These are phyloP conservation scores for Cairneyella variabilis DNA, from an alignment of 495 filamentous ascomycete genomes.

Conservation along the genomic window DNA sequence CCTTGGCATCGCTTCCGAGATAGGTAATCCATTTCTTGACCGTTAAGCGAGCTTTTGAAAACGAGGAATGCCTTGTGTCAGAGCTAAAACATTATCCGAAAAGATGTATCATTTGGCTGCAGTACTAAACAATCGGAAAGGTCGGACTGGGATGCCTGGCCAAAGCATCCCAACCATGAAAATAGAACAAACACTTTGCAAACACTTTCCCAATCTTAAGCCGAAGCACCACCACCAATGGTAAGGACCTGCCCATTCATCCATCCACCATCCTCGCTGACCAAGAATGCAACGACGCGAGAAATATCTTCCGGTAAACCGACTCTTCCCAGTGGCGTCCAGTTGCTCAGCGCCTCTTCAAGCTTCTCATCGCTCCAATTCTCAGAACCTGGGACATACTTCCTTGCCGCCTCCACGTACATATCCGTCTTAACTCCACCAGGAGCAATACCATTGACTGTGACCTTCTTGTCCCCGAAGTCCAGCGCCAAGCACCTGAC, in stretches of 20 bases:
- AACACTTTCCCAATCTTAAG: no score
- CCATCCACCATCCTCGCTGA: slow-evolving; percentile 45
- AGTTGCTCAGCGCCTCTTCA: slow-evolving; percentile 36
- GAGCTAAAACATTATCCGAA: no score
- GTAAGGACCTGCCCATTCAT: background rate
- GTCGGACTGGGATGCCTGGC: no score
- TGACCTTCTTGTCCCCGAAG: slow-evolving; percentile 67
- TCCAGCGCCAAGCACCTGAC: slow-evolving; percentile 69
- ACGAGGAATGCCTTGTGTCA: no score
- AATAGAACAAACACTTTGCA: no score
- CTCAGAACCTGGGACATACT: slow-evolving; percentile 52
- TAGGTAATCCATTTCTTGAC: no score
- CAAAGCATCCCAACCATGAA: no score
- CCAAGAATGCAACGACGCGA: slow-evolving; percentile 36
- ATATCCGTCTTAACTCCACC: slow-evolving; percentile 80
- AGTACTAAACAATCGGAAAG: no score
- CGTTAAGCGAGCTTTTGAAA: no score
- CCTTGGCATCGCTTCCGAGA: no score
- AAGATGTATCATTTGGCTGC: no score
- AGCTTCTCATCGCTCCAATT: slow-evolving; percentile 38
- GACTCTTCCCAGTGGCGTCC: slow-evolving; percentile 47
- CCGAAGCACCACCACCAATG: background rate
- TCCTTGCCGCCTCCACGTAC: slow-evolving; percentile 62
- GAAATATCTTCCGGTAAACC: slow-evolving; percentile 54
- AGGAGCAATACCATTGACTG: slow-evolving; percentile 68